These are phyloP conservation scores for Carallia brachiata DNA, from an alignment of 345 rosid genomes.

Conservation along the genomic window DNA sequence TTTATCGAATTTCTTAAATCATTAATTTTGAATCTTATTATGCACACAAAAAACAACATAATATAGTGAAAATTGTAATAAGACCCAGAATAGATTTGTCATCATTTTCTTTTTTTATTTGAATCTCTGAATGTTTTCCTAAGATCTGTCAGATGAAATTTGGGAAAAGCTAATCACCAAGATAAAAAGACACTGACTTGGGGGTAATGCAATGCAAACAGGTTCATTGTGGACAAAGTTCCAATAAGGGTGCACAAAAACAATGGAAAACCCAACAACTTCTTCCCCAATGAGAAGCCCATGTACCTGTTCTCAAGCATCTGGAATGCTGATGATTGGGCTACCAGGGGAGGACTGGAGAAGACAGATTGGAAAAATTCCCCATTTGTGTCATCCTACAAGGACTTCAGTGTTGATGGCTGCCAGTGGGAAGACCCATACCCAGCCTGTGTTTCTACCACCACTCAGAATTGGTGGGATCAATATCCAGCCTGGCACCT, in stretches of 20 bases:
- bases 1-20: no score
- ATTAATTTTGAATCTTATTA: no score
- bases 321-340: conserved; percentile 99
- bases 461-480: conserved; percentile 93
- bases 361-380: conserved; percentile 87
- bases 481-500: conserved; percentile 88
- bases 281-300: conserved; percentile 93
- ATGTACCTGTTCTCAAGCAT: conserved; percentile 96
- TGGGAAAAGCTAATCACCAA: no score
- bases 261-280: conserved; percentile 73
- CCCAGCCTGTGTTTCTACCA: conserved; percentile 84
- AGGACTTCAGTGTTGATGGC: conserved; percentile 76
- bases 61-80: no score
- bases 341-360: conserved; percentile 92
- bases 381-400: conserved; percentile 88
- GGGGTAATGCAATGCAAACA: conserved; percentile 21
- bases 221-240: conserved; percentile 76
- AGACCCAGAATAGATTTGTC: no score
- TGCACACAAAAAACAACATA: no score
- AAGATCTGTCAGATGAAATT: no score
- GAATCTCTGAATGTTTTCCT: no score
- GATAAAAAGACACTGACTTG: no score
- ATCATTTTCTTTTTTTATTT: no score
- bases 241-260: conserved; percentile 78
- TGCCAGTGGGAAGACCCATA: conserved; percentile 94